These are phyloP conservation scores for Mentha longifolia DNA, from an alignment of 257 asterid species.

Conservation along the genomic window DNA sequence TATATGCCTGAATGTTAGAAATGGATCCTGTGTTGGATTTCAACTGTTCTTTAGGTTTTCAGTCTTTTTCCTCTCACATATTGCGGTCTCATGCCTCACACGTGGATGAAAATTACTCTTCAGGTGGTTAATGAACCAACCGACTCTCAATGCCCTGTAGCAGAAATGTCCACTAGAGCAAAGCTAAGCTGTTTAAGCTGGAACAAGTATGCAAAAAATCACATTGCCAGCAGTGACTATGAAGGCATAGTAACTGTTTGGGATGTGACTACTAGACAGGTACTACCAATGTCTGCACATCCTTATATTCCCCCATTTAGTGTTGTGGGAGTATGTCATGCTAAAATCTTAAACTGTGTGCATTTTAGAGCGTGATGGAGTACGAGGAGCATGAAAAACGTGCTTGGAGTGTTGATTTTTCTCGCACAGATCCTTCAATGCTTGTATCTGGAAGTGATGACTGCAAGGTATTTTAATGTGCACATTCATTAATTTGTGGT, in stretches of 20 bases:
- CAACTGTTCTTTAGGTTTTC: not conserved
- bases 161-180: conserved; percentile 80
- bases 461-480: conserved; percentile 66
- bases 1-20: conserved; percentile 10
- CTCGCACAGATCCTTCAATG: conserved; percentile 81
- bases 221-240: conserved; percentile 89
- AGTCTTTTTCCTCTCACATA: not conserved
- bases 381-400: conserved; percentile 95
- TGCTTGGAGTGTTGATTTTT: conserved; percentile 96
- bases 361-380: conserved; percentile 81
- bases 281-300: conserved; percentile 35
- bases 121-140: conserved; percentile 85
- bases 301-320: conserved; percentile 9
- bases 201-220: conserved; percentile 74
- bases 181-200: conserved; percentile 93
- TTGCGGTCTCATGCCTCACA: not conserved
- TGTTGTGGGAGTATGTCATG: conserved; percentile 20
- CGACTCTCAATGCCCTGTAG: conserved; percentile 72
- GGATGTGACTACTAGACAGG: conserved; percentile 93
- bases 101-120: conserved; percentile 33
- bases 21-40: not conserved
- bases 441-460: conserved; percentile 93
- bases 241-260: conserved; percentile 93
- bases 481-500: not conserved
- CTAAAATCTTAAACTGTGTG: conserved; percentile 22